Evolutionary conservation across 768 basidiomycete genomes (phyloP).

Genomic region (Rhodotorula taiwanensis): DNA sequence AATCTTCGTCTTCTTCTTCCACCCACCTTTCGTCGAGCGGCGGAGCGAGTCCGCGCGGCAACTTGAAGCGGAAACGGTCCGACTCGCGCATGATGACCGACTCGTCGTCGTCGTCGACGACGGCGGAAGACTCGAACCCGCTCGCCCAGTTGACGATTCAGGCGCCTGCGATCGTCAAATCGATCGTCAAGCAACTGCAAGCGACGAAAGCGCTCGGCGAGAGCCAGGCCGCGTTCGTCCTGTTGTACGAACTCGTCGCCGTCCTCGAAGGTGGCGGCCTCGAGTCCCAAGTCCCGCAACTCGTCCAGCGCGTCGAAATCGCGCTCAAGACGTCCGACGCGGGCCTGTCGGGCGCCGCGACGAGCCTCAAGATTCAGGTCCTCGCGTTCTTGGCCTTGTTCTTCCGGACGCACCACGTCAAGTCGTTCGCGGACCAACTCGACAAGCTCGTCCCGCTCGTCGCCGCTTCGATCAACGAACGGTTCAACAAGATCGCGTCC

Average conservation of each 20-base stretch:
- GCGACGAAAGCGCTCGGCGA: conserved; percentile 65
- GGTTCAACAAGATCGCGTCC: conserved; percentile 79
- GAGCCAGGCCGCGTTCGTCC: conserved; percentile 75
- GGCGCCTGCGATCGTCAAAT: conserved; percentile 69
- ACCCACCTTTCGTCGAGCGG: neutral
- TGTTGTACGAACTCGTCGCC: conserved; percentile 66
- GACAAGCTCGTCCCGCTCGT: conserved; percentile 65
- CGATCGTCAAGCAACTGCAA: conserved; percentile 73
- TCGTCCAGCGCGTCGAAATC: conserved; percentile 50
- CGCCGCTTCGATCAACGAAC: conserved; percentile 66
- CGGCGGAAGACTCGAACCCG: conserved; percentile 54
- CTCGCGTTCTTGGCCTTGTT: conserved; percentile 79
- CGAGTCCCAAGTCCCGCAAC: conserved; percentile 58
- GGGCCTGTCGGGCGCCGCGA: conserved; percentile 56
- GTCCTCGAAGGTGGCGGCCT: conserved; percentile 74
- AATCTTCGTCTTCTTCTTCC: neutral
- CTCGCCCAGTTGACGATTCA: conserved; percentile 64
- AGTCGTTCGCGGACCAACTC: conserved; percentile 58
- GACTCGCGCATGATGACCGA: conserved; percentile 64
- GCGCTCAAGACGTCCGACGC: conserved; percentile 39
- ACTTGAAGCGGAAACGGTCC: conserved; percentile 47
- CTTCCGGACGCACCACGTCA: conserved; percentile 63
- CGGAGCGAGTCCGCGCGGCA: conserved; percentile 10
- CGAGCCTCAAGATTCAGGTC: conserved; percentile 72
- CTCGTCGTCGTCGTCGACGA: neutral